Base-by-base conservation (phyloP, 1,284 basidiomycete genomes). In the Cystobasidium pallidum region DNA sequence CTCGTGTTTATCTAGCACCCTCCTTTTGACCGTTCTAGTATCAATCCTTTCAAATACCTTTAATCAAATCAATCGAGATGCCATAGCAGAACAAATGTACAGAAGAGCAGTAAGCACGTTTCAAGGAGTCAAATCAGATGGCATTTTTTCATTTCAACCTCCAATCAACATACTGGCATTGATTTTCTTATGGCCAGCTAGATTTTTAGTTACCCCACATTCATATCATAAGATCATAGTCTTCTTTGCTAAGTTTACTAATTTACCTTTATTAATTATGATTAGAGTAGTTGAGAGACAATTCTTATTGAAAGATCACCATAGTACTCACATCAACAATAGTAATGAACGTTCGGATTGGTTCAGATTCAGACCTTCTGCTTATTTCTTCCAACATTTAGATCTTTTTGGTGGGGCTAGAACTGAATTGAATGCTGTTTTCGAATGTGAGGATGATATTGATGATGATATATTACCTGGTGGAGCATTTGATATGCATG, bases 41-140 rank as follows among this genome's bases (percentile, higher is more conserved):
- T 92, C 90, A 2, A 90, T 92, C 68, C 82, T 94, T 47, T 91
- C 91, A 4, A 91, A 91, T 78, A 93, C 91, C 0, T 91, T 91
- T 75, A 88, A 90, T 8, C 84, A 85, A 66, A 91, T 94, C 76
- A 88, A 89, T 80, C 83, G 86, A 10, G 90, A 79, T 62, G 76
- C 76, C 1, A 80, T 66, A 19, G 19, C 39, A 13, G 30, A 72
- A 73, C 62, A 92, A 81, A 83, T 95, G 47, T 96, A 92, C 82
- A 91, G 95, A 81, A 89, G 87, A 77, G 87, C 91, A 1, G 91
- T 96, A 72, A 84, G 86, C 34, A 94, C 92, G 0, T 90, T 96
- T 66, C 91, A 94, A 83, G 91, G 92, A 45, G 74, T 77, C 63
- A 77, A 78, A 66, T 67, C 39, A 11, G 74, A 76, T 66, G 72